Conservation (phyloP, 345 rosid species). For the Populus ilicifolia region DNA sequence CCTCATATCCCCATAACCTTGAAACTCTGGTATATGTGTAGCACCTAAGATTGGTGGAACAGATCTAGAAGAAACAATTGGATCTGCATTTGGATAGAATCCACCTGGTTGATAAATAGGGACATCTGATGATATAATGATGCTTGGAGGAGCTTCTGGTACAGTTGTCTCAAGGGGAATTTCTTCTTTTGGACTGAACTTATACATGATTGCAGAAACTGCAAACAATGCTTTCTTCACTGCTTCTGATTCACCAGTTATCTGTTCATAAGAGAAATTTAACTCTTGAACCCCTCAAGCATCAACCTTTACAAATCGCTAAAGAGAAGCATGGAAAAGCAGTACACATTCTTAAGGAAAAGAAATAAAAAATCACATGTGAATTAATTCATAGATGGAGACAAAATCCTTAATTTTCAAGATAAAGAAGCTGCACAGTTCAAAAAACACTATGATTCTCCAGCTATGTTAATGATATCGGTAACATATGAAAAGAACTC, state of each 20-base stretch:
- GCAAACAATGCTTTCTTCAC: conserved; percentile 83
- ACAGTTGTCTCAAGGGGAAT: conserved; percentile 72
- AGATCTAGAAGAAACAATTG: conserved; percentile 51
- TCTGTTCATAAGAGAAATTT: conserved; percentile 36
- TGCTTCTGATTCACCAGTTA: conserved; percentile 69
- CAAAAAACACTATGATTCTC: neutral
- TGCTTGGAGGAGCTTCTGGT: conserved; percentile 64
- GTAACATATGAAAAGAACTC: neutral
- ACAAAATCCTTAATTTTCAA: neutral
- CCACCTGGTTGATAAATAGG: conserved; percentile 70
- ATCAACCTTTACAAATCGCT: neutral
- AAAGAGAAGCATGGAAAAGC: neutral
- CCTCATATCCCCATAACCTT: conserved; percentile 60
- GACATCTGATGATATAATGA: conserved; percentile 83
- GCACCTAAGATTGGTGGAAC: conserved; percentile 63
- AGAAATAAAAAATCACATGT: neutral
- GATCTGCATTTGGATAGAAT: conserved; percentile 62
- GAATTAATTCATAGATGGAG: neutral
- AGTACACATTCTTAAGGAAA: neutral
- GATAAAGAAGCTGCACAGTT: neutral
- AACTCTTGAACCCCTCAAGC: neutral
- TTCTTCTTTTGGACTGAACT: conserved; percentile 77
- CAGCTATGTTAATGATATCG: neutral
- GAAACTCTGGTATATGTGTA: conserved; percentile 57
- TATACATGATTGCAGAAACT: conserved; percentile 86